Percentiles rank a stretch among this genome's conserved stretches.
Conservation (phyloP, 148 eudicot genomes). For the Camellia japonica region DNA sequence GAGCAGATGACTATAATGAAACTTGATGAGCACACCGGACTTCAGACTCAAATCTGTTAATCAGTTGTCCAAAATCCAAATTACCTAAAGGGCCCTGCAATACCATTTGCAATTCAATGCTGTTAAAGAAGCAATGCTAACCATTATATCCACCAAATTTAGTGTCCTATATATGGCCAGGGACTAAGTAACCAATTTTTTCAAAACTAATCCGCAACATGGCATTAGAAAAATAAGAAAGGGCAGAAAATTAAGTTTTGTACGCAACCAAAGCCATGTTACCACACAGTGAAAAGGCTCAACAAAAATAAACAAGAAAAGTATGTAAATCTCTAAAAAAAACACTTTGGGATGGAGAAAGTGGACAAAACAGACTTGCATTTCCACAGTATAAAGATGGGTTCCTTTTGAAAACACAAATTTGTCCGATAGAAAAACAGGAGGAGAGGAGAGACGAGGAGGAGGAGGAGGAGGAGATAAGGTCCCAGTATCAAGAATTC, state of each 20-base stretch:
- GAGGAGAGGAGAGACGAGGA: background rate
- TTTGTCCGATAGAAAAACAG: background rate
- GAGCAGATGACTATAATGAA: constrained; percentile 19
- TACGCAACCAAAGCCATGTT: background rate
- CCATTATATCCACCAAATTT: background rate
- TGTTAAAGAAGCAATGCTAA: constrained; percentile 9
- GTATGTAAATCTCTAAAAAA: background rate
- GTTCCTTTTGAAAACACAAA: background rate
- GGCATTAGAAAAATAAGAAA: background rate
- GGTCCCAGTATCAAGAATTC: background rate
- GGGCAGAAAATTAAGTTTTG: background rate
- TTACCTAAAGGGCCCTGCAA: constrained; percentile 20
- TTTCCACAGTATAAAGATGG: too few species aligned
- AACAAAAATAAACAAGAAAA: background rate
- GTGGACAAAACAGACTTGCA: background rate
- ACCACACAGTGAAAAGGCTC: background rate
- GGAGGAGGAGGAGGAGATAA: background rate
- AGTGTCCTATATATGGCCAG: constrained; percentile 11
- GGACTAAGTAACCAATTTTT: background rate
- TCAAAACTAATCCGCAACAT: background rate
- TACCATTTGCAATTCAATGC: constrained; percentile 11
- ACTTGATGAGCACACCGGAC: background rate
- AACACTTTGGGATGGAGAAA: too few species aligned
- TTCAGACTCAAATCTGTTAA: constrained; percentile 6
- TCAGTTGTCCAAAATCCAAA: constrained; percentile 1